Evolutionary conservation across 306 rosid genomes (phyloP).

Genomic region (Prunus salicina): DNA sequence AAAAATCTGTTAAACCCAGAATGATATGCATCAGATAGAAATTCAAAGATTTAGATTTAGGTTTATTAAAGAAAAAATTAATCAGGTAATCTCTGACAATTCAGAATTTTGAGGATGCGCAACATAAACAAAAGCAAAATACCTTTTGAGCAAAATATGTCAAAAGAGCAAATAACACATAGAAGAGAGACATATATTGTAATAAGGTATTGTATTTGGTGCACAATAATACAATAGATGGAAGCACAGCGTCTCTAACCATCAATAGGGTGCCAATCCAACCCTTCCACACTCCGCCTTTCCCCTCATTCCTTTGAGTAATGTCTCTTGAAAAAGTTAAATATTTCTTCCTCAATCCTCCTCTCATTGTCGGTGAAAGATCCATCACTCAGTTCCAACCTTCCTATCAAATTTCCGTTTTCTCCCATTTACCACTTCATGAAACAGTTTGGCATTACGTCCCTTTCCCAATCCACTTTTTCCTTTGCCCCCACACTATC

Average conservation of each 20-base stretch:
- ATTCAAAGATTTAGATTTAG: not conserved
- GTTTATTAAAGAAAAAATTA: not conserved
- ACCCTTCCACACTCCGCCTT: too few species aligned
- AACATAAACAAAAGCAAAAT: not conserved
- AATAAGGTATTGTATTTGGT: not conserved
- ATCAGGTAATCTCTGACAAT: not conserved
- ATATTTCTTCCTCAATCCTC: too few species aligned
- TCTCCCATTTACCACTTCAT: too few species aligned
- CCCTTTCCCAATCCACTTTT: too few species aligned
- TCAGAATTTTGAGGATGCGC: not conserved
- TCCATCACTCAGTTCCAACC: too few species aligned
- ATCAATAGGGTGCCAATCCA: too few species aligned
- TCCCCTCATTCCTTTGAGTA: too few species aligned
- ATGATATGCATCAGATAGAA: not conserved
- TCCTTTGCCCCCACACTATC: too few species aligned
- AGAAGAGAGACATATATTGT: not conserved
- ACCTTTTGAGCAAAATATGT: not conserved
- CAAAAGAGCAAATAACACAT: not conserved
- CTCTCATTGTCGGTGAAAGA: too few species aligned
- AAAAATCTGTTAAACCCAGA: constrained; percentile 55
- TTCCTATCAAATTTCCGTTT: too few species aligned
- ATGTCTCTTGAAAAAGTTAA: too few species aligned
- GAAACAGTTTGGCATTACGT: too few species aligned
- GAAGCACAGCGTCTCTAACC: not conserved
- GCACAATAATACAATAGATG: not conserved